Percentiles rank a stretch among this genome's conserved stretches.
These are phyloP conservation scores for Acanthochlamys bracteata DNA, from an alignment of 106 monocot genomes.

Conservation along the genomic window DNA sequence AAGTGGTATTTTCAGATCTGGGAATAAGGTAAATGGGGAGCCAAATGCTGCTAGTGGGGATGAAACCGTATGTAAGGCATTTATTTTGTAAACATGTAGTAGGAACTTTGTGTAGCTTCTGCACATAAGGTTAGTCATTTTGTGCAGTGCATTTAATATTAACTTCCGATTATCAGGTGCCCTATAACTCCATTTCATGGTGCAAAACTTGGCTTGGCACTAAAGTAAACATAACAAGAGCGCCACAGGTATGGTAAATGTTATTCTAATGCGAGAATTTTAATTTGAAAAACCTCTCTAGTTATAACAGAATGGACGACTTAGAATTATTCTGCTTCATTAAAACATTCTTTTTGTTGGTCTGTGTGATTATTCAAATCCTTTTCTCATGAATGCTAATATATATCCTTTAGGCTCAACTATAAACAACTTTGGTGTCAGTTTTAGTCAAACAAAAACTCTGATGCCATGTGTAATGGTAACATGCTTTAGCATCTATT, in stretches of 20 bases:
- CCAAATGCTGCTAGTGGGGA: slow-evolving; percentile 75
- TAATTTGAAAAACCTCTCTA: too few species aligned
- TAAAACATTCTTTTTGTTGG: too few species aligned
- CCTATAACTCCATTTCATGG: slow-evolving; percentile 95
- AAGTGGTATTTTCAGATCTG: slow-evolving; percentile 57
- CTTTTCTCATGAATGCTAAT: too few species aligned
- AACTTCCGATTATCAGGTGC: slow-evolving; percentile 43
- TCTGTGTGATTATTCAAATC: too few species aligned
- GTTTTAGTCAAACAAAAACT: too few species aligned
- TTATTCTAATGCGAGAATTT: neutral
- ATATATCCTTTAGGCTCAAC: too few species aligned
- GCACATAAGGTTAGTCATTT: too few species aligned
- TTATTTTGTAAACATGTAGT: neutral
- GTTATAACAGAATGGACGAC: too few species aligned
- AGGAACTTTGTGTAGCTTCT: neutral
- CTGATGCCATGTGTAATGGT: too few species aligned
- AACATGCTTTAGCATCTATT: too few species aligned
- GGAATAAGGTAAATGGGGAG: slow-evolving; percentile 68
- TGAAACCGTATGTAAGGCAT: slow-evolving; percentile 60
- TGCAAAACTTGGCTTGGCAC: slow-evolving; percentile 97
- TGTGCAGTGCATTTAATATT: slow-evolving; percentile 3
- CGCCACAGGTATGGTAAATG: slow-evolving; percentile 64
- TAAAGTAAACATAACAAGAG: slow-evolving; percentile 96
- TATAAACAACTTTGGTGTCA: too few species aligned
- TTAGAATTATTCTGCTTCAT: too few species aligned